phyloP scores from a whole-genome alignment of 306 rosid species.

The Quercus glauca region DNA sequence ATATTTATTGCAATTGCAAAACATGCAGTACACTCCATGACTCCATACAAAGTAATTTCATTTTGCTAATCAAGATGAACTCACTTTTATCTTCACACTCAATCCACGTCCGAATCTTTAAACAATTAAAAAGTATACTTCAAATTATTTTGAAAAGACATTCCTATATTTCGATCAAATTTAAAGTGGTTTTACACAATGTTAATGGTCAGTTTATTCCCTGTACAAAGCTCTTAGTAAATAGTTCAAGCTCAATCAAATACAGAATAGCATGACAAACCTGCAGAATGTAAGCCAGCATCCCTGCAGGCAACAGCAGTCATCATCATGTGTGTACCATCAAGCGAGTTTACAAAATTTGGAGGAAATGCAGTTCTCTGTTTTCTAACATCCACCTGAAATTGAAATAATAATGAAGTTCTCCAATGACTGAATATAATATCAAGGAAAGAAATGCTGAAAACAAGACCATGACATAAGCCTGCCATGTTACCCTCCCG shows the following conservation, averaged over 20 bases:
- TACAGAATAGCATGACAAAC: conserved; percentile 33
- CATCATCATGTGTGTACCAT: conserved; percentile 90
- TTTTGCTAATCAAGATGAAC: not conserved
- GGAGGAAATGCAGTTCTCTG: conserved; percentile 92
- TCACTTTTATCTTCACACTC: not conserved
- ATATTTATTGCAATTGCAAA: not conserved
- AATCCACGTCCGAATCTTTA: not conserved
- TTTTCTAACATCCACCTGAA: conserved; percentile 66
- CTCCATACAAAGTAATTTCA: not conserved
- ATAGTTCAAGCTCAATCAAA: not conserved
- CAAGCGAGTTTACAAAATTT: conserved; percentile 80
- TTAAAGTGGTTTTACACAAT: too few relatives aligned
- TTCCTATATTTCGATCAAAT: too few relatives aligned
- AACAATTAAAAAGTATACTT: not conserved
- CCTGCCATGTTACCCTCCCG: conserved; percentile 64
- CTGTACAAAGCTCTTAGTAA: not conserved
- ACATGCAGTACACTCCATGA: not conserved
- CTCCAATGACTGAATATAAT: not conserved
- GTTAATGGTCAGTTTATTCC: too few relatives aligned
- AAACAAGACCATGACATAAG: conserved; percentile 3
- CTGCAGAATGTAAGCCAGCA: conserved; percentile 83
- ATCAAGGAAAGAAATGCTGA: conserved; percentile 11
- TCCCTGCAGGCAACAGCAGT: conserved; percentile 87
- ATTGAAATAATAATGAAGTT: conserved; percentile 1
- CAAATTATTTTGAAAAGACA: too few relatives aligned